A percentile compares a stretch with the other conserved stretches of the same genome.
These are phyloP conservation scores for Colletotrichum caudatum DNA, from an alignment of 2,329 filamentous ascomycete genomes.

Conservation along the genomic window DNA sequence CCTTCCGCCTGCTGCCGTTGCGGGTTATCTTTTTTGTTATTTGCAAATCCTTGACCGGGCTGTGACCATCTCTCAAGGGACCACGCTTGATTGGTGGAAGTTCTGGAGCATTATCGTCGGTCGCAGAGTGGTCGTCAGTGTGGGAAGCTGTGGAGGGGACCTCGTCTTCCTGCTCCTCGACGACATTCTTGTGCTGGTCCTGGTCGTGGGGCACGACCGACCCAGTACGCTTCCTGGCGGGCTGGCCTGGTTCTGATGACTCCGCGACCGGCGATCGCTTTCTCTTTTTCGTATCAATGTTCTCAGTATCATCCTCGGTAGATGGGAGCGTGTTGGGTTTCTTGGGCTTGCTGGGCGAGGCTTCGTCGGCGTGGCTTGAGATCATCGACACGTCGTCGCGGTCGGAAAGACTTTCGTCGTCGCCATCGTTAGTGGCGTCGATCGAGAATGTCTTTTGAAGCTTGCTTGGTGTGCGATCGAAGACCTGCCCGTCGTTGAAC, in stretches of 20 bases:
- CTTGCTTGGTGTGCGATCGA: constrained; percentile 82
- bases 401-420: constrained; percentile 55
- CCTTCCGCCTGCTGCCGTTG: constrained; percentile 55
- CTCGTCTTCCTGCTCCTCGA: constrained; percentile 50
- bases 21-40: constrained; percentile 57
- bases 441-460: constrained; percentile 65
- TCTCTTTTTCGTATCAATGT: constrained; percentile 60
- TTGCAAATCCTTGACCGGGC: constrained; percentile 45
- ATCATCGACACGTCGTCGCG: constrained; percentile 55
- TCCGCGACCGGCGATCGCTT: constrained; percentile 63
- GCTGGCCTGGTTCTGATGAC: constrained; percentile 60
- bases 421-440: constrained; percentile 53
- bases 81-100: constrained; percentile 56
- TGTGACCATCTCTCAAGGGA: constrained; percentile 44
- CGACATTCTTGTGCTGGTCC: constrained; percentile 49
- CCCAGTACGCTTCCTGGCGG: constrained; percentile 66
- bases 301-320: constrained; percentile 51
- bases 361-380: constrained; percentile 54
- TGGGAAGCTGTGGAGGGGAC: constrained; percentile 51
- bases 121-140: constrained; percentile 56
- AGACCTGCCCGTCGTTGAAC: constrained; percentile 65
- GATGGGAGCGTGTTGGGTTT: constrained; percentile 45
- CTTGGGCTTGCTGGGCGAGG: constrained; percentile 52
- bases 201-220: constrained; percentile 57
- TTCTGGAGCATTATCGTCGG: constrained; percentile 60